Conservation (phyloP, 805 yeast genomes). For the Blastobotrys muscicola region DNA sequence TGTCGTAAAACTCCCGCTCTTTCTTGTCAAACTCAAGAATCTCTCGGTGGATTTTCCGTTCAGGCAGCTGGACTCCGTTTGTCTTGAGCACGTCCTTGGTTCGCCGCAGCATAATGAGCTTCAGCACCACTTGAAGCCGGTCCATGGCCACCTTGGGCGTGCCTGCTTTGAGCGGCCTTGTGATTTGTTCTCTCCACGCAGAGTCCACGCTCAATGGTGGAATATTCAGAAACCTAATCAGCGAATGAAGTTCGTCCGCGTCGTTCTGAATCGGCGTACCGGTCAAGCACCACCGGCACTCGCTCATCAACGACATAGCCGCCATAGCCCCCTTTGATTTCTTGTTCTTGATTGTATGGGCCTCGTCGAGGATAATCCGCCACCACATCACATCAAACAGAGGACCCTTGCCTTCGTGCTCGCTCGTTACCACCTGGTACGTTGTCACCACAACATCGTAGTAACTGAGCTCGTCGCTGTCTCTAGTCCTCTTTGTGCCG, state of each 20-base stretch:
- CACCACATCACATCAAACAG: conserved; percentile 32
- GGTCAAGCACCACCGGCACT: conserved; percentile 48
- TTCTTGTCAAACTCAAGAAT: conserved; percentile 19
- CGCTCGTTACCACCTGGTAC: conserved; percentile 25
- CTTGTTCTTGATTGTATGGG: conserved; percentile 49
- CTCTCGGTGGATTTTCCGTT: conserved; percentile 14
- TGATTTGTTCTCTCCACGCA: conserved; percentile 21
- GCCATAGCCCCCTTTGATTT: conserved; percentile 40
- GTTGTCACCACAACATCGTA: conserved; percentile 32
- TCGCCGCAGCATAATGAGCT: conserved; percentile 36
- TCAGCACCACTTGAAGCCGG: conserved; percentile 23
- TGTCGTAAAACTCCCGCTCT: conserved; percentile 25
- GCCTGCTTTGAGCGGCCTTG: conserved; percentile 20
- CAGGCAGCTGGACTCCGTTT: conserved; percentile 19
- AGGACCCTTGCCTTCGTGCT: conserved; percentile 16
- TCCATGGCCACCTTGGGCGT: conserved; percentile 15
- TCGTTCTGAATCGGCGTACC: conserved; percentile 60
- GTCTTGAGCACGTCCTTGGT: conserved; percentile 32
- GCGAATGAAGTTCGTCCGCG: conserved; percentile 43
- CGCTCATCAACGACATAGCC: conserved; percentile 32
- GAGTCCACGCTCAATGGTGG: conserved; percentile 19
- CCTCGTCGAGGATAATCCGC: conserved; percentile 57
- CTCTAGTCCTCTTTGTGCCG: conserved; percentile 23
- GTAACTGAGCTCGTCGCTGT: conserved; percentile 10
- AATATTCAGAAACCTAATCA: conserved; percentile 34